Conservation (phyloP, 805 yeast genomes). For the Spathaspora arborariae region DNA sequence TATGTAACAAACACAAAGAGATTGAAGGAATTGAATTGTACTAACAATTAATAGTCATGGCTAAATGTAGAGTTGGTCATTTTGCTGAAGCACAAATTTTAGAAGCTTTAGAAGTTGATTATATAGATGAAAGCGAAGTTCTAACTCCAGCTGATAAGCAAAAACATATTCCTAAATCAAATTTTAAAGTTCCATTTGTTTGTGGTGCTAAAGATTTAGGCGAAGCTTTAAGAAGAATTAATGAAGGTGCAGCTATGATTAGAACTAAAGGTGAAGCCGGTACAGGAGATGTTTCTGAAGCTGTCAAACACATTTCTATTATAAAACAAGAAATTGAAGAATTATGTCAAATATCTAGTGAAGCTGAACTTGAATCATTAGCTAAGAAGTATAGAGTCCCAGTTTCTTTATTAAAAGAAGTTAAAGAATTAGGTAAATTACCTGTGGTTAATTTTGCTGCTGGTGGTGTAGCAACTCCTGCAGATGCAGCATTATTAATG, state of each 20-base stretch:
- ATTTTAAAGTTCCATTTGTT: slow-evolving; percentile 71
- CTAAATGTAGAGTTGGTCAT: slow-evolving; percentile 82
- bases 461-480: slow-evolving; percentile 86
- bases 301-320: slow-evolving; percentile 67
- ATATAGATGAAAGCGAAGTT: slow-evolving; percentile 82
- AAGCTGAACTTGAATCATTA: slow-evolving; percentile 42
- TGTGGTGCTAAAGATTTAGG: slow-evolving; percentile 83
- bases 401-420: slow-evolving; percentile 45
- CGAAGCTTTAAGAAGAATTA: slow-evolving; percentile 73
- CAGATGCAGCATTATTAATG: slow-evolving; percentile 81
- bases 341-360: slow-evolving; percentile 36
- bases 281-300: slow-evolving; percentile 82
- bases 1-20: slow-evolving; percentile 33
- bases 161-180: slow-evolving; percentile 57
- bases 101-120: slow-evolving; percentile 69
- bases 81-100: slow-evolving; percentile 76
- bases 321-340: slow-evolving; percentile 54
- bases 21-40: neutral
- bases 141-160: slow-evolving; percentile 76
- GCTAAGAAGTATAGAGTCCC: slow-evolving; percentile 64
- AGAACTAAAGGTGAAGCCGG: slow-evolving; percentile 90
- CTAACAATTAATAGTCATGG: slow-evolving; percentile 43
- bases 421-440: slow-evolving; percentile 48
- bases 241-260: slow-evolving; percentile 85
- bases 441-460: slow-evolving; percentile 88